Evolutionary conservation across 371 early-diverging fungal genomes (phyloP), one percentile per base, ranked within the genome.

Genomic region (Phascolomyces articulosus): DNA sequence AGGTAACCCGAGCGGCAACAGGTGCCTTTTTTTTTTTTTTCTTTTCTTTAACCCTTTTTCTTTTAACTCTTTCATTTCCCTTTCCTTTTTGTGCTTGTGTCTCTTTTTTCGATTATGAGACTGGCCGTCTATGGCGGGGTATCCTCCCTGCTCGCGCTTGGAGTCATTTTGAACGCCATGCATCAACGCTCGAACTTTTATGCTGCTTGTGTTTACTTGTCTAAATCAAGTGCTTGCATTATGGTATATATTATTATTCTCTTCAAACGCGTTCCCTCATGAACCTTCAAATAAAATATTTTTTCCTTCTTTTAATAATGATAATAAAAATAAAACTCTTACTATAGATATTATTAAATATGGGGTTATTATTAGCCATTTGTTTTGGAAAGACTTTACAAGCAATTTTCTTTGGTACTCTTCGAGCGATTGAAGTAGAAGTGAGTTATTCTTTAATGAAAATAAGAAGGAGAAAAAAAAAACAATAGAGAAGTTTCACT

Each of bases 351-450:
- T 65, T 95, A 29, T 66, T 93, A 51, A 96, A 95, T 77, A 87
- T 95, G 79, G 92, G 91, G 0, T 68, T 96, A 40, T 89, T 91
- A 55, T 40, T 91, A 23, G 89, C 91, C 2, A 85, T 96, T 31
- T 61, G 95, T 40, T 71, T 90, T 20, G 96, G 95, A 4, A 90
- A 91, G 65, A 66, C 83, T 10, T 65, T 93, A 38, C 92, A 92
- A 64, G 73, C 87, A 23, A 66, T 95, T 3, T 95, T 97, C 73
- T 97, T 98, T 86, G 98, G 97, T 13, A 84, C 79, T 31, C 86
- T 98, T 67, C 85, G 98, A 40, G 89, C 93, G 1, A 85, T 96
- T 59, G 98, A 98, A 78, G 90, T 94, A 9, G 96, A 96, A 84
- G 94, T 91, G 21, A 11, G 21, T n/a, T 8, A 26, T 20, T 34